phyloP scores from a whole-genome alignment of 495 filamentous ascomycete genomes.

The Chaetomium fimeti region DNA sequence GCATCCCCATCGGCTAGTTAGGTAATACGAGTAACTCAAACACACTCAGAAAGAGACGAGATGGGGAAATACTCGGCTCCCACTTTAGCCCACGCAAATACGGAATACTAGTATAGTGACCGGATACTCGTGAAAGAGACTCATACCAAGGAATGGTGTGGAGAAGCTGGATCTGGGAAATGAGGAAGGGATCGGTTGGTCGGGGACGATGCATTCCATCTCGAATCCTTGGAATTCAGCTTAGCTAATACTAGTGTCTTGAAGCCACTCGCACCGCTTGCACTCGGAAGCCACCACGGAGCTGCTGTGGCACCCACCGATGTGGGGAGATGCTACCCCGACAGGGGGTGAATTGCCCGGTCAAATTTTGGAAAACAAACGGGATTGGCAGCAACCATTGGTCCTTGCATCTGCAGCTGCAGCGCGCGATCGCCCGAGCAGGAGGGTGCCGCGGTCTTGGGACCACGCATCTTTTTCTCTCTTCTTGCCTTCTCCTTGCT shows the following conservation, averaged over 20 bases:
- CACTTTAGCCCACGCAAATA: too few species aligned
- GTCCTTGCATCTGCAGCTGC: constrained; percentile 7
- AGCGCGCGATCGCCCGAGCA: neutral
- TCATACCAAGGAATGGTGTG: too few species aligned
- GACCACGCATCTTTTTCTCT: neutral
- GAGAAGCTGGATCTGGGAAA: too few species aligned
- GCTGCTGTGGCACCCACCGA: too few species aligned
- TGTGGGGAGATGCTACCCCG: neutral
- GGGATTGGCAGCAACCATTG: neutral
- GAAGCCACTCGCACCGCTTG: neutral
- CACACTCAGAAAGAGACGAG: neutral
- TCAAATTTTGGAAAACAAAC: constrained; percentile 20
- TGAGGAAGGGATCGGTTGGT: too few species aligned
- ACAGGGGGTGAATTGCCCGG: constrained; percentile 9
- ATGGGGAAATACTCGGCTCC: too few species aligned
- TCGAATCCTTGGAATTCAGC: neutral
- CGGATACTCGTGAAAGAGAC: too few species aligned
- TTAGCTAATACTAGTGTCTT: constrained; percentile 28
- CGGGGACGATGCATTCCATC: neutral
- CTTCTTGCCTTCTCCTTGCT: neutral
- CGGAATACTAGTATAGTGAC: neutral
- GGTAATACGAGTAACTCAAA: constrained; percentile 1
- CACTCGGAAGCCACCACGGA: too few species aligned
- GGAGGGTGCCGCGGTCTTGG: neutral
- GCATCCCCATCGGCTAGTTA: too few species aligned